A percentile compares a stretch with the other conserved stretches of the same genome.
These are phyloP conservation scores for Diaporthe sp. DNA, from an alignment of 2,329 filamentous ascomycete species.

Conservation along the genomic window DNA sequence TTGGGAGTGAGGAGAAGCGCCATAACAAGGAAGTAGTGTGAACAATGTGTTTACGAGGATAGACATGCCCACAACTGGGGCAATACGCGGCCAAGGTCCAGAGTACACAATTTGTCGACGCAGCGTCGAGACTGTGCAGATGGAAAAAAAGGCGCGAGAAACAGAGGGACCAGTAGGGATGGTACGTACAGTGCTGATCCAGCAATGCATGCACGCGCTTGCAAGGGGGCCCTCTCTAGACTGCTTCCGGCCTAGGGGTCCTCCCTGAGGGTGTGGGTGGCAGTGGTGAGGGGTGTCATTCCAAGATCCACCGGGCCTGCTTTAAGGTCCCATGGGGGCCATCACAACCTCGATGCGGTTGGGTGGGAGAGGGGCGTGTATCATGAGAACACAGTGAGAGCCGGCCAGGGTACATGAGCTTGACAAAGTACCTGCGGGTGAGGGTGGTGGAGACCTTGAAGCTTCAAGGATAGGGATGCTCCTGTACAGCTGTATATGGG, in stretches of 20 bases:
- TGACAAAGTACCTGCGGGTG: conserved; percentile 30
- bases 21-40: conserved; percentile 43
- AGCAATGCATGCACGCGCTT: conserved; percentile 33
- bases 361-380: conserved; percentile 34
- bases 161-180: conserved; percentile 38
- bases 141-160: conserved; percentile 41
- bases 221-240: conserved; percentile 36
- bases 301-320: conserved; percentile 39
- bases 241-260: conserved; percentile 35
- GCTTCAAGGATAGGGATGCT: conserved; percentile 40
- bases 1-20: conserved; percentile 42
- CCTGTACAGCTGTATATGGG: conserved; percentile 40
- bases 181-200: conserved; percentile 41
- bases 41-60: conserved; percentile 43
- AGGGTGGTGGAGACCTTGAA: conserved; percentile 38
- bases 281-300: conserved; percentile 35
- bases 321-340: conserved; percentile 33
- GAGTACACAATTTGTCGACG: conserved; percentile 42
- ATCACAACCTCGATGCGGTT: conserved; percentile 37
- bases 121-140: conserved; percentile 41
- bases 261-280: conserved; percentile 33
- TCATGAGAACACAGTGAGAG: conserved; percentile 31
- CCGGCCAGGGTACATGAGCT: conserved; percentile 36
- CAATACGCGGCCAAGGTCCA: conserved; percentile 41
- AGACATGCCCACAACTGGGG: conserved; percentile 43